These are phyloP conservation scores for Batkoa obscura DNA, from an alignment of 371 early-diverging fungal genomes.

Conservation along the genomic window DNA sequence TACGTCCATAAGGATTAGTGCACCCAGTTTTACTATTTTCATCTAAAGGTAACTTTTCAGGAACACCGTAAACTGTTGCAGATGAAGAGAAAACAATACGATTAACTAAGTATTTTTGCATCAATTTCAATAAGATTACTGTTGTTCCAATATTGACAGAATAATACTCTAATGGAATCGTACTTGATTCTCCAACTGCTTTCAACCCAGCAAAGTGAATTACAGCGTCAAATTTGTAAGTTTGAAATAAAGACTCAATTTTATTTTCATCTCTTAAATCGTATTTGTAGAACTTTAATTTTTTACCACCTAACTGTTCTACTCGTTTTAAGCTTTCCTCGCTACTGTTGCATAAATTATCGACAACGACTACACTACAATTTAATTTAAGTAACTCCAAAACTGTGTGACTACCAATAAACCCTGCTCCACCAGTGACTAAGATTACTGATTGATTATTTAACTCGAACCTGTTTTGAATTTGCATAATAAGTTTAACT, in stretches of 20 bases:
- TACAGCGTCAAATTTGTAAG: constrained; percentile 37
- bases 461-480: too few relatives aligned
- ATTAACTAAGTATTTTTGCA: constrained; percentile 37
- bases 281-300: constrained; percentile 26
- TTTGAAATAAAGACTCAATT: constrained; percentile 8
- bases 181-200: constrained; percentile 70
- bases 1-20: constrained; percentile 72
- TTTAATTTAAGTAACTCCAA: constrained; percentile 53
- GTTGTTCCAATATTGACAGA: constrained; percentile 70
- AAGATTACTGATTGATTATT: too few relatives aligned
- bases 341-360: constrained; percentile 64
- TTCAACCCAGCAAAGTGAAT: constrained; percentile 85
- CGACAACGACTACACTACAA: constrained; percentile 54
- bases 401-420: constrained; percentile 78
- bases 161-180: constrained; percentile 67
- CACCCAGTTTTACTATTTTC: constrained; percentile 39
- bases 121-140: constrained; percentile 40
- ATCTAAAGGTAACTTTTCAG: constrained; percentile 28
- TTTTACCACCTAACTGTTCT: constrained; percentile 31
- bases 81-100: constrained; percentile 75
- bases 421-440: constrained; percentile 66
- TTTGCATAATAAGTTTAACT: too few relatives aligned
- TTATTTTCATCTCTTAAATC: constrained; percentile 24
- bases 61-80: constrained; percentile 64
- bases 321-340: constrained; percentile 41